Base-by-base conservation (phyloP, 176 grass and related monocot species). In the Oropetium thomaeum region DNA sequence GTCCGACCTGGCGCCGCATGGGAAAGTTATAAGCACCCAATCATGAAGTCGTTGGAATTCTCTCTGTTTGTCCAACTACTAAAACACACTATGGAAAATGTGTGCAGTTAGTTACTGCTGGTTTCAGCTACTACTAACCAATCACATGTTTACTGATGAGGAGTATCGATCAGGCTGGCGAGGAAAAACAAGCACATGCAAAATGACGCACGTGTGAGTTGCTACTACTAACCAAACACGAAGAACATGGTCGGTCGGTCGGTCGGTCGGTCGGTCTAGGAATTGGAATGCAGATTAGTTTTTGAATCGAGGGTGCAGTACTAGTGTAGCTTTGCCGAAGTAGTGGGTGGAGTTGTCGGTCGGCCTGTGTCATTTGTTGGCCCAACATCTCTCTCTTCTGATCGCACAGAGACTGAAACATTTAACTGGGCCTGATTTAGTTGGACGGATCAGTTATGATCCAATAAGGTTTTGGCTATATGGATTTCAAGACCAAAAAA, bases 1-100 rank as follows among this genome's bases (percentile, higher is more conserved):
- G 62, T 79, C 80, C 69, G 52, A 69, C 62, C 53, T 83, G 86
- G 80, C 62, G 43, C 44, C 44, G 34, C 43, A 47, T 44, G 14
- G 47, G 80, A 83, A 77, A 66, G 58, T n/a, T n/a, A n/a, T 37
- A 4, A 8, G 23, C 17, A 16, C 25, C 53, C 44, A 71, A 54
- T 55, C 51, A 29, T 22, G 16, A 38, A 38, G 75, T 79, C 22
- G 26, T 14, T 13, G 16, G 67, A 72, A 58, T 40, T 29, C n/a
- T 53, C 41, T 8, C n/a, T n/a, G n/a, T 8, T 13, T 44, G 27
- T 17, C 7, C 79, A 65, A 65, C 69, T 33, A 71, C n/a, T n/a
- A n/a, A n/a, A n/a, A 55, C 73, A 28, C 62, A 4, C 32, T 16
- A 5, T 26, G 76, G 41, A 85, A 80, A 41, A 80, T 51, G 39